Evolutionary conservation across 2,329 filamentous ascomycete species (phyloP).

Genomic region (Calcarisporium arbuscula): DNA sequence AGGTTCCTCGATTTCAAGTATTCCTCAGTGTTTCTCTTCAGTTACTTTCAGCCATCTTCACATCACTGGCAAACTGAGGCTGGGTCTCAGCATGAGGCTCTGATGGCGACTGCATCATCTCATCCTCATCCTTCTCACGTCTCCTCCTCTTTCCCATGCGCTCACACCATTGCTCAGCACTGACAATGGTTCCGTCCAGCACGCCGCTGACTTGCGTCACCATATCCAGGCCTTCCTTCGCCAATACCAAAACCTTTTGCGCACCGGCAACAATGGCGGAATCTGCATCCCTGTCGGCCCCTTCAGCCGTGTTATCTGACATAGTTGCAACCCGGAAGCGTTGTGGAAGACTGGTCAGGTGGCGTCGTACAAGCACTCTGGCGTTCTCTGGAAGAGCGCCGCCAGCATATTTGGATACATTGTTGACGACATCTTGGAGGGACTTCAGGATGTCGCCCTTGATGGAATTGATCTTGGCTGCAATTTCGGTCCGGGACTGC

Average conservation of each 20-base stretch:
- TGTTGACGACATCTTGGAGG: slow-evolving; percentile 73
- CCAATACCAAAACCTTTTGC: slow-evolving; percentile 75
- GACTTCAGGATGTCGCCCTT: slow-evolving; percentile 69
- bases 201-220: slow-evolving; percentile 85
- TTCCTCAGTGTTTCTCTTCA: too few relatives aligned
- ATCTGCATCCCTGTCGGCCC: slow-evolving; percentile 27
- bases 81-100: slow-evolving; percentile 15
- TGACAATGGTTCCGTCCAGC: slow-evolving; percentile 81
- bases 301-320: slow-evolving; percentile 20
- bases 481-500: slow-evolving; percentile 36
- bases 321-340: slow-evolving; percentile 70
- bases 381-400: slow-evolving; percentile 88
- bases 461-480: slow-evolving; percentile 59
- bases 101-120: slow-evolving; percentile 3
- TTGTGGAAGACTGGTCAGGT: slow-evolving; percentile 78
- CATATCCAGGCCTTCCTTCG: slow-evolving; percentile 89
- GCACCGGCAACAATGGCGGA: slow-evolving; percentile 47
- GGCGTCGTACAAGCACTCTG: slow-evolving; percentile 70
- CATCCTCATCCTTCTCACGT: slow-evolving; percentile 20
- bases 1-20: too few relatives aligned
- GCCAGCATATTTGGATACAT: slow-evolving; percentile 86
- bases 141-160: slow-evolving; percentile 50
- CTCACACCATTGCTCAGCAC: slow-evolving; percentile 88
- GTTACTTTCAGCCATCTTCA: slow-evolving; percentile 19
- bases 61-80: slow-evolving; percentile 19